Conservation (phyloP, 257 asterid genomes). For the Ilex aquifolium region DNA sequence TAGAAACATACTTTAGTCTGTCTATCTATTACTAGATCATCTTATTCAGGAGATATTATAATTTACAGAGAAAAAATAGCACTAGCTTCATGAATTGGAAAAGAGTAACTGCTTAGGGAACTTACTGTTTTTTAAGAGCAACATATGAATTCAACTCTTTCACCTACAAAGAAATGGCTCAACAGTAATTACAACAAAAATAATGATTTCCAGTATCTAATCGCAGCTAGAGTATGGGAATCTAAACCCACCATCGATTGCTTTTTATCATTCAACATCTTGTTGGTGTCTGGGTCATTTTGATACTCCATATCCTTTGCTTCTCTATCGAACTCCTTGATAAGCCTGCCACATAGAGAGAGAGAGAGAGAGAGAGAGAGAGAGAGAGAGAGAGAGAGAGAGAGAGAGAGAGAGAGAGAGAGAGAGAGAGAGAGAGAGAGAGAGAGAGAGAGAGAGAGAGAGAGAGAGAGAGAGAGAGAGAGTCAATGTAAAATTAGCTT, state of each 20-base stretch:
- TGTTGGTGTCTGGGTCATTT: constrained; percentile 62
- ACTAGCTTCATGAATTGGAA: constrained; percentile 3
- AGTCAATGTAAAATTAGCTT: constrained; percentile 2
- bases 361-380: constrained; percentile 2
- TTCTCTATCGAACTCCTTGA: constrained; percentile 85
- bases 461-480: background rate
- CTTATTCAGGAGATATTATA: too few relatives aligned
- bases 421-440: too few relatives aligned
- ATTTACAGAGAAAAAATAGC: background rate
- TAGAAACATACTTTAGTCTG: too few relatives aligned
- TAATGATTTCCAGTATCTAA: background rate
- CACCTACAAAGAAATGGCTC: constrained; percentile 49
- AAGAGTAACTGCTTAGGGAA: constrained; percentile 13
- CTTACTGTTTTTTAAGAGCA: constrained; percentile 93
- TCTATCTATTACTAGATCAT: too few relatives aligned
- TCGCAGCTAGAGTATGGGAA: background rate
- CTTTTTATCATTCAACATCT: constrained; percentile 77
- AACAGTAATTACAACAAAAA: background rate
- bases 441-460: too few relatives aligned
- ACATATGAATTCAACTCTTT: constrained; percentile 95
- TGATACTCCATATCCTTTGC: constrained; percentile 64
- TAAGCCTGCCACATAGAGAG: constrained; percentile 48
- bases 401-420: too few relatives aligned
- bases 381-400: constrained; percentile 6
- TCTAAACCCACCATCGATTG: constrained; percentile 72